phyloP scores from a whole-genome alignment of 2,329 filamentous ascomycete genomes.

The Aspergillus oerlinghausenensis region DNA sequence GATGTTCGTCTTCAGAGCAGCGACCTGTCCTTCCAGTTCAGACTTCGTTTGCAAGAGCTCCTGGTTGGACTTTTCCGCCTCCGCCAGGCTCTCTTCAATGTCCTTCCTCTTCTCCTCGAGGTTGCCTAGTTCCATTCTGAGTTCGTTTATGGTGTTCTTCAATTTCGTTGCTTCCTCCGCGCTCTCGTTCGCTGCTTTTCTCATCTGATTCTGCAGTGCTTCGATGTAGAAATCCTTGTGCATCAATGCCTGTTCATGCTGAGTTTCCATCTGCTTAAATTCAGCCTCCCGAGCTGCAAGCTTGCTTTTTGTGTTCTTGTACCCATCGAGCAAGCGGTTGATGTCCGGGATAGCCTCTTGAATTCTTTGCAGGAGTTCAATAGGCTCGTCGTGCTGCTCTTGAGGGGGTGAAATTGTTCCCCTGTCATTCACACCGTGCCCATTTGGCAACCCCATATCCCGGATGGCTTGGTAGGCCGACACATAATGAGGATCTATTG shows the following conservation, averaged over 20 bases:
- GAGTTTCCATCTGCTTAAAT: constrained; percentile 45
- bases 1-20: constrained; percentile 33
- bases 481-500: constrained; percentile 27
- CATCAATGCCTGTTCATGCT: constrained; percentile 49
- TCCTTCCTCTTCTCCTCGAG: constrained; percentile 52
- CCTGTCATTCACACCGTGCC: constrained; percentile 21
- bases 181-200: constrained; percentile 46
- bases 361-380: constrained; percentile 41
- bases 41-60: constrained; percentile 43
- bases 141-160: constrained; percentile 42
- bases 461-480: constrained; percentile 29
- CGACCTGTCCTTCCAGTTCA: constrained; percentile 41
- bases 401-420: constrained; percentile 28
- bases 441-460: constrained; percentile 21
- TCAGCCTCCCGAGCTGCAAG: constrained; percentile 47
- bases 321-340: constrained; percentile 41
- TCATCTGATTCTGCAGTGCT: constrained; percentile 47
- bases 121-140: constrained; percentile 47
- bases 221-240: constrained; percentile 52
- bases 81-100: constrained; percentile 43
- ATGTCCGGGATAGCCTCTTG: constrained; percentile 46
- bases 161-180: constrained; percentile 44
- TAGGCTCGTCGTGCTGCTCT: constrained; percentile 30
- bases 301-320: constrained; percentile 49
- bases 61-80: constrained; percentile 42